Base-by-base conservation (phyloP, 2,329 filamentous ascomycete genomes). In the Arthrinium phaeospermum region DNA sequence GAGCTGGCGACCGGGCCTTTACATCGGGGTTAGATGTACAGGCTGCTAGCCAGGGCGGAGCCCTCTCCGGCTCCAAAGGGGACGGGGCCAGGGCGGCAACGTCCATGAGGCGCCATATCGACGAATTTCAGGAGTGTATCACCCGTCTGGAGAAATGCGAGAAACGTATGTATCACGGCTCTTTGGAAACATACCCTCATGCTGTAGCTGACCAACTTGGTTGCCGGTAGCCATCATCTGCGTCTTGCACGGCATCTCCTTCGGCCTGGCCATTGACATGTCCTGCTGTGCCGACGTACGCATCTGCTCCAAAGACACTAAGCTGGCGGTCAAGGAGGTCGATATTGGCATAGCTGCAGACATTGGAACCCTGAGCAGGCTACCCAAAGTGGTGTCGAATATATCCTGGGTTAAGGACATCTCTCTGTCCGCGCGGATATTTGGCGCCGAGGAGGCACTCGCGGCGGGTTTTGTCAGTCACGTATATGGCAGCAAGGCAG, bases 11-110 rank as follows among this genome's bases (percentile, higher is more conserved):
- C 64, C 90, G 91, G 76, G 95, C 94, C 44, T 98, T 98, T 85
- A 95, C 93, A 2, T 88, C 94, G 0, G 96, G 96, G 0, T 85
- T 98, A 27, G 96, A 98, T 81, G 92, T 98, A 70, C 87, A 92
- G 79, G 91, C 91, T 10, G 92, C 93, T 16, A 87, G 87, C 16
- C 78, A 90, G 77, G 86, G 86, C 46, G 82, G 85, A 1, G 78
- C 89, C 27, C 78, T 89, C 44, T 77, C 79, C 24, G 80, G 80
- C 41, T 75, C 76, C 4, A 77, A 76, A 22, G 70, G 73, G 14
- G 94, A 97, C 79, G 80, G 86, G 0, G 92, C 92, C 2, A 88
- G 94, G 75, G 89, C 85, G 75, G 92, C 93, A 0, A 86, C 87
- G 47, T 78, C 78, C 4, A 78, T 95, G 69, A 88, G 93, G 68